Evolutionary conservation across 768 basidiomycete genomes (phyloP).

Genomic region (Termitomyces eurrhizus): DNA sequence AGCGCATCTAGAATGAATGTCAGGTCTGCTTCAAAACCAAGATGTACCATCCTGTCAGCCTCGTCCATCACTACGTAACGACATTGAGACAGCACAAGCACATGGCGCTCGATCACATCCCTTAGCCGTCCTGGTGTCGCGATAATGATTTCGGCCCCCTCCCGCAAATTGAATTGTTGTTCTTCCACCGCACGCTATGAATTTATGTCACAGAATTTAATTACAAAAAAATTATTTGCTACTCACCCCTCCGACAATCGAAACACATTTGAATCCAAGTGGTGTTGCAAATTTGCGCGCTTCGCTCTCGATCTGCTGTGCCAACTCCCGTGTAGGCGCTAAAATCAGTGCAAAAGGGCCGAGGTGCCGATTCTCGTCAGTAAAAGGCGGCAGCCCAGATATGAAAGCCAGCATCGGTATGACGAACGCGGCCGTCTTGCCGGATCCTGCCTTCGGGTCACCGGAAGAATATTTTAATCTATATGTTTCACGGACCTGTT

Average conservation of each 20-base stretch:
- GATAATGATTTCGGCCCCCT: conserved; percentile 98
- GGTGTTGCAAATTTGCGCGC: conserved; percentile 88
- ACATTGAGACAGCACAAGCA: conserved; percentile 94
- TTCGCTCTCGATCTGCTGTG: conserved; percentile 95
- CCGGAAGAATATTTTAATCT: conserved; percentile 3
- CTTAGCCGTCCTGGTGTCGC: conserved; percentile 98
- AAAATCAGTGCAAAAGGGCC: conserved; percentile 93
- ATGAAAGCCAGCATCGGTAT: conserved; percentile 98
- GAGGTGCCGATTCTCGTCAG: conserved; percentile 89
- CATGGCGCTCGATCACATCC: conserved; percentile 94
- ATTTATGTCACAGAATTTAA: conserved; percentile 10
- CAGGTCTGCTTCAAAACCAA: conserved; percentile 93
- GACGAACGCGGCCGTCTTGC: conserved; percentile 98
- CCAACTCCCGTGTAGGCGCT: conserved; percentile 97
- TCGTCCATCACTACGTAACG: conserved; percentile 99
- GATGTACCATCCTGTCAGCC: conserved; percentile 97
- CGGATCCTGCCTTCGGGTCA: conserved; percentile 64
- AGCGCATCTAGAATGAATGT: conserved; percentile 93
- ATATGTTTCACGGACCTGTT: conserved; percentile 55
- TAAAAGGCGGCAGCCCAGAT: conserved; percentile 75
- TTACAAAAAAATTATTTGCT: conserved; percentile 3
- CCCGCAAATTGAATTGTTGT: conserved; percentile 96
- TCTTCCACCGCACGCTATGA: conserved; percentile 86
- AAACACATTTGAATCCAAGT: conserved; percentile 90
- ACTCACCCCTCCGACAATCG: conserved; percentile 94